Evolutionary conservation across 2,329 filamentous ascomycete genomes (phyloP).

Genomic region (Cercospora beticola): DNA sequence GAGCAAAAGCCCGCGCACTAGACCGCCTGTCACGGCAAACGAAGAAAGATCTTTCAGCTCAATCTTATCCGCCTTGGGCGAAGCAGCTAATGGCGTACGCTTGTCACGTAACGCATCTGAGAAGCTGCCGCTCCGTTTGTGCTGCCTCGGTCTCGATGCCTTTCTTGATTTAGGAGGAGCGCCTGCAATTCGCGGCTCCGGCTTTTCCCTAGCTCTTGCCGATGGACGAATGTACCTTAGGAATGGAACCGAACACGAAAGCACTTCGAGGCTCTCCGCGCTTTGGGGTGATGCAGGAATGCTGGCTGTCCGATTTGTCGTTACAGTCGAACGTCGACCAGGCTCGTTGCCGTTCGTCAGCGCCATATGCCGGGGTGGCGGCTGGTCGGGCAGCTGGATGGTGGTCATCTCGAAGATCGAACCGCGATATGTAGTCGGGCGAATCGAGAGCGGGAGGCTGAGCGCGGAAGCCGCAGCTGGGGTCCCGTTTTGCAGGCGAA

Average conservation of each 20-base stretch:
- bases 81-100: slow-evolving; percentile 54
- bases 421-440: slow-evolving; percentile 24
- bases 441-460: slow-evolving; percentile 27
- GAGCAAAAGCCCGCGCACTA: slow-evolving; percentile 82
- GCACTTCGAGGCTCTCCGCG: slow-evolving; percentile 55
- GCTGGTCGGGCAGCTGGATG: slow-evolving; percentile 23
- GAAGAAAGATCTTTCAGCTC: slow-evolving; percentile 51
- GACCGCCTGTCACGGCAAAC: slow-evolving; percentile 71
- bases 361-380: slow-evolving; percentile 11
- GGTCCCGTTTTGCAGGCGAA: slow-evolving; percentile 9
- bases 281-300: slow-evolving; percentile 48
- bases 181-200: slow-evolving; percentile 13
- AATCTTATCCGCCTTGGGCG: slow-evolving; percentile 45
- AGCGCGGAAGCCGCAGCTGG: slow-evolving; percentile 21
- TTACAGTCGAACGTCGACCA: slow-evolving; percentile 20
- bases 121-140: slow-evolving; percentile 85
- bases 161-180: slow-evolving; percentile 10
- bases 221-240: slow-evolving; percentile 29
- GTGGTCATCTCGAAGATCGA: slow-evolving; percentile 30
- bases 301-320: slow-evolving; percentile 32
- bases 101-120: slow-evolving; percentile 78
- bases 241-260: slow-evolving; percentile 60
- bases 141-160: slow-evolving; percentile 46
- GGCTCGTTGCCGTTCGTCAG: slow-evolving; percentile 13
- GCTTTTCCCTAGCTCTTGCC: slow-evolving; percentile 22